Conservation (phyloP, 2,329 filamentous ascomycete species). For the Fusarium papillatum region DNA sequence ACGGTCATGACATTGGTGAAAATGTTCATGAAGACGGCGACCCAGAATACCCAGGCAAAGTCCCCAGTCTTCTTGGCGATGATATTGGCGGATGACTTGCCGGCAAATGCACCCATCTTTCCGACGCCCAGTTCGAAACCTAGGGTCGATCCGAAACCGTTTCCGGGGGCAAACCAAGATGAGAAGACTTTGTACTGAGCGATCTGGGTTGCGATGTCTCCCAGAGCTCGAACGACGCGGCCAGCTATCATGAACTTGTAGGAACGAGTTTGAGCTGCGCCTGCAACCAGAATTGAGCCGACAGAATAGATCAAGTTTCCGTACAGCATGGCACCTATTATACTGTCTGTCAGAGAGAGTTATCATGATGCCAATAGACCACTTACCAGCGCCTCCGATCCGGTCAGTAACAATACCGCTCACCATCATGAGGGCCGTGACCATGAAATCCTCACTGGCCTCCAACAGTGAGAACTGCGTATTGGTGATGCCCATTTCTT, state of each 20-base stretch:
- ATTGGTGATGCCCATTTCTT: constrained; percentile 70
- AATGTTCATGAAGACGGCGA: constrained; percentile 71
- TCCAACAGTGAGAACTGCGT: constrained; percentile 69
- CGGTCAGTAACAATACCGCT: constrained; percentile 69
- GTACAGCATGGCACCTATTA: constrained; percentile 51
- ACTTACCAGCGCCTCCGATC: constrained; percentile 63
- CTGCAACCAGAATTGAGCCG: constrained; percentile 70
- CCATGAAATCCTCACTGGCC: constrained; percentile 73
- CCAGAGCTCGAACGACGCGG: constrained; percentile 66
- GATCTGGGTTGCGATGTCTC: constrained; percentile 73
- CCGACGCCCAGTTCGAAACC: constrained; percentile 70
- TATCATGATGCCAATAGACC: neutral
- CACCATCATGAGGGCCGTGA: constrained; percentile 65
- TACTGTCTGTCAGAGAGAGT: neutral
- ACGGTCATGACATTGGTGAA: constrained; percentile 69
- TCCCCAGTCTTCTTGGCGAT: constrained; percentile 68
- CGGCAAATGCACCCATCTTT: constrained; percentile 71
- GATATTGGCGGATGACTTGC: constrained; percentile 70
- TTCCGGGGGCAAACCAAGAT: constrained; percentile 71
- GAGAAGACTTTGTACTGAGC: constrained; percentile 75
- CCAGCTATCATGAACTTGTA: constrained; percentile 72
- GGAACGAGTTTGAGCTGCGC: constrained; percentile 64
- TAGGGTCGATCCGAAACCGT: constrained; percentile 72
- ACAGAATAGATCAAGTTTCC: constrained; percentile 69
- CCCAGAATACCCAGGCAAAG: constrained; percentile 73